These are phyloP conservation scores for Theileria orientalis DNA, from an alignment of 169 alveolate genomes.

Conservation along the genomic window DNA sequence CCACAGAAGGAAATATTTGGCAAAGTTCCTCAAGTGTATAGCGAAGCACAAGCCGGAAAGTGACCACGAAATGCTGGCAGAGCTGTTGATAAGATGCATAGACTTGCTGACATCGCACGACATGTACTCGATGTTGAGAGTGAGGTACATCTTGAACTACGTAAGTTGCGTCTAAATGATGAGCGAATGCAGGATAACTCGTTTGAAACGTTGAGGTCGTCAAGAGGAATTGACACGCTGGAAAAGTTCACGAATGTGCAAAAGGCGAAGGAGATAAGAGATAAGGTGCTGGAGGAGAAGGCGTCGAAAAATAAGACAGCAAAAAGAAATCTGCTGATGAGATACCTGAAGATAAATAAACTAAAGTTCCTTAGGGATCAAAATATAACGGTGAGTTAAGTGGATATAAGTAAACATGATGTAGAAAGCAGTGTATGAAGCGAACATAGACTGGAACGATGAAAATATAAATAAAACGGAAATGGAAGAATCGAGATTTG, in stretches of 20 bases:
- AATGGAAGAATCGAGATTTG: conserved; percentile 33
- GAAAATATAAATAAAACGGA: conserved; percentile 13
- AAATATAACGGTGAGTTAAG: conserved; percentile 45
- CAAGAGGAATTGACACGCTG: conserved; percentile 57
- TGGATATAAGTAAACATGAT: neutral
- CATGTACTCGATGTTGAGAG: conserved; percentile 49
- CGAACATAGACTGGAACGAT: conserved; percentile 59
- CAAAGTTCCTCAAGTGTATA: conserved; percentile 35
- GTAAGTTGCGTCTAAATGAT: conserved; percentile 15
- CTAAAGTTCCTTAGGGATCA: conserved; percentile 53
- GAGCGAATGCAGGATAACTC: conserved; percentile 33
- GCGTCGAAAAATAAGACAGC: conserved; percentile 40
- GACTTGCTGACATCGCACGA: conserved; percentile 55
- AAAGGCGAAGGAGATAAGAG: conserved; percentile 27
- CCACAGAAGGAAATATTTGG: conserved; percentile 32
- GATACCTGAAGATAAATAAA: conserved; percentile 50
- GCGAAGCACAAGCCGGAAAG: conserved; percentile 30
- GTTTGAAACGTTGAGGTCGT: conserved; percentile 57
- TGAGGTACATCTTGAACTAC: conserved; percentile 52
- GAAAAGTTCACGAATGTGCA: conserved; percentile 57
- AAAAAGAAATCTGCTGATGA: conserved; percentile 48
- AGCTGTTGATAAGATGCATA: conserved; percentile 39
- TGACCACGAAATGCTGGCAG: conserved; percentile 41
- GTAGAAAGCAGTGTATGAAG: conserved; percentile 63
- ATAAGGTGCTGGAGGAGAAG: conserved; percentile 42